Percentiles rank a stretch among this genome's conserved stretches.
phyloP scores from a whole-genome alignment of 202 grass and related monocot genomes.

The Setaria italica region DNA sequence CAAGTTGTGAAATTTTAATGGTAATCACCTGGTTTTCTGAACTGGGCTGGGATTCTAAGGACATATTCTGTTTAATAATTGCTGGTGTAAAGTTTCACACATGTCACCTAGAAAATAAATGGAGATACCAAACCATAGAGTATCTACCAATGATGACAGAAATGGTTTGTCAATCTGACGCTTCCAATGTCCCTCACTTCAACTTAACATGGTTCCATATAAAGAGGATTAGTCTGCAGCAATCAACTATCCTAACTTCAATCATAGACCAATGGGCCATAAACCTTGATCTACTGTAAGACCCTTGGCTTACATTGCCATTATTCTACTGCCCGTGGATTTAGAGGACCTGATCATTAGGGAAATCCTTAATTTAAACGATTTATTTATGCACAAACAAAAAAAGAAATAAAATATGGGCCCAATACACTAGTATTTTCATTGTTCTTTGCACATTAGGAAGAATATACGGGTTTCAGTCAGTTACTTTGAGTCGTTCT shows the following conservation, averaged over 20 bases:
- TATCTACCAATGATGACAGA: background rate
- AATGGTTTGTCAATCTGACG: background rate
- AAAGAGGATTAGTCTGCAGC: conserved; percentile 2
- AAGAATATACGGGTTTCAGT: background rate
- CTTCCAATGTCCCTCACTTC: background rate
- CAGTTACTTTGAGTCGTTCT: background rate
- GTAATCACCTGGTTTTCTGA: background rate
- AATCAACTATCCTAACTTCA: conserved; percentile 34
- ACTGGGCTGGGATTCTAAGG: background rate
- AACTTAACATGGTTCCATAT: conserved; percentile 17
- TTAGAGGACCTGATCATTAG: background rate
- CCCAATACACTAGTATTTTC: background rate
- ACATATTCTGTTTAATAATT: no score
- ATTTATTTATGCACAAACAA: background rate
- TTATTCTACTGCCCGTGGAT: conserved; percentile 9
- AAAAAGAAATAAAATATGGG: background rate
- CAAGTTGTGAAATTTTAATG: background rate
- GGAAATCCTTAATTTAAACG: background rate
- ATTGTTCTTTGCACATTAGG: background rate
- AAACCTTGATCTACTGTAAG: background rate
- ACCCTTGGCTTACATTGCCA: background rate
- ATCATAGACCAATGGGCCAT: background rate
- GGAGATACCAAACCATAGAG: no score
- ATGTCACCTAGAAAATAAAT: no score
- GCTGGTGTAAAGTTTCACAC: no score